phyloP scores from a whole-genome alignment of 1,284 basidiomycete species.

The Sutorius eximius region DNA sequence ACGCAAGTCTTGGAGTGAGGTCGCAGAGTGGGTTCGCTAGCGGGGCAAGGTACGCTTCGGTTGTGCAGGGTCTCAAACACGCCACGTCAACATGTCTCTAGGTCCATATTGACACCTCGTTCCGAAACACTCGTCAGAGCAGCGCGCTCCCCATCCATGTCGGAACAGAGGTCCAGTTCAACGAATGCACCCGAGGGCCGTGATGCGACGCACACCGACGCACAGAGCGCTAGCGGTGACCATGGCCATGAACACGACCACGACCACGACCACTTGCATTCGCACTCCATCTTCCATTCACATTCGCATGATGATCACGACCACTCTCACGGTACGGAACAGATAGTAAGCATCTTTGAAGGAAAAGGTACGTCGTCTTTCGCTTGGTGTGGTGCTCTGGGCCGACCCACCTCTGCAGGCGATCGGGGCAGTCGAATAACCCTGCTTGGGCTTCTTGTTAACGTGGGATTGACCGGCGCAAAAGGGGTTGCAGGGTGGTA shows the following conservation, averaged over 20 bases:
- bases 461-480: slow-evolving; percentile 77
- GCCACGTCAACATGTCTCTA: slow-evolving; percentile 16
- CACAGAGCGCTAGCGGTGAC: background rate
- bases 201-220: background rate
- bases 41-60: slow-evolving; percentile 16
- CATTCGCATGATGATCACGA: slow-evolving; percentile 69
- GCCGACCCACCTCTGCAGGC: slow-evolving; percentile 38
- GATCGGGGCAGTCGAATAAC: slow-evolving; percentile 86
- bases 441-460: slow-evolving; percentile 82
- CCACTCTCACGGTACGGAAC: slow-evolving; percentile 67
- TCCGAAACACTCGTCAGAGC: background rate
- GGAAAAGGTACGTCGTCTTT: slow-evolving; percentile 54
- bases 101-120: slow-evolving; percentile 4
- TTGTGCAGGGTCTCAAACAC: slow-evolving; percentile 1
- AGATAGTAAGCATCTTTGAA: slow-evolving; percentile 69
- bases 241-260: slow-evolving; percentile 21
- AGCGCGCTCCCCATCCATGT: slow-evolving; percentile 29
- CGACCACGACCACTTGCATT: slow-evolving; percentile 41
- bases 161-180: slow-evolving; percentile 36
- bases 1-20: slow-evolving; percentile 1
- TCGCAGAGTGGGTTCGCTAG: background rate
- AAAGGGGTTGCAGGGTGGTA: slow-evolving; percentile 88
- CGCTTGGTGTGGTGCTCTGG: slow-evolving; percentile 4
- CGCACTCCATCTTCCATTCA: slow-evolving; percentile 60
- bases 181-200: slow-evolving; percentile 24